These are phyloP conservation scores for Isabelozyma pseudorhagii DNA, from an alignment of 805 yeast genomes.

Conservation along the genomic window DNA sequence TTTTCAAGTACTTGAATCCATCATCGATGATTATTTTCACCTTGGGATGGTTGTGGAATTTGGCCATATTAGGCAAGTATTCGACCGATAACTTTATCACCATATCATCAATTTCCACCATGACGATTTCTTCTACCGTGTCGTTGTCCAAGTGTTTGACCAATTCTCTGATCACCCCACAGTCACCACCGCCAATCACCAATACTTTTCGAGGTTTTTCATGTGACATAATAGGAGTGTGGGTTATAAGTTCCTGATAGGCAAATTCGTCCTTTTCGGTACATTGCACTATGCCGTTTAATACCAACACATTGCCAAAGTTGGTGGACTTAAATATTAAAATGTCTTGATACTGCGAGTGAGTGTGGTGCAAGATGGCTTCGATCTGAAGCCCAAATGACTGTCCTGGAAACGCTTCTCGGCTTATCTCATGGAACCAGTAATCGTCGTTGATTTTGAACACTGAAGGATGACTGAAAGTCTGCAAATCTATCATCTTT, in stretches of 20 bases:
- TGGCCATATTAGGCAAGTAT: conserved; percentile 76
- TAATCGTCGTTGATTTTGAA: conserved; percentile 20
- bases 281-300: conserved; percentile 88
- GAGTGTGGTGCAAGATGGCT: conserved; percentile 60
- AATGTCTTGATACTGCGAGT: conserved; percentile 77
- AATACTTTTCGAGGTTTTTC: conserved; percentile 70
- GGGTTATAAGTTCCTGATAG: conserved; percentile 89
- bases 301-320: conserved; percentile 84
- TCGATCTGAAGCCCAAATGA: conserved; percentile 67
- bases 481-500: conserved; percentile 8
- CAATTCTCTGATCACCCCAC: conserved; percentile 88
- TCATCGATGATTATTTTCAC: conserved; percentile 70
- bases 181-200: conserved; percentile 95
- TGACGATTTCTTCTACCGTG: conserved; percentile 58
- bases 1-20: conserved; percentile 74
- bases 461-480: conserved; percentile 27
- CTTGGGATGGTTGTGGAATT: conserved; percentile 57
- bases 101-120: conserved; percentile 87
- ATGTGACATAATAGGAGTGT: conserved; percentile 77
- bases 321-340: conserved; percentile 70
- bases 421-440: conserved; percentile 81
- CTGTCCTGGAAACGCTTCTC: conserved; percentile 82
- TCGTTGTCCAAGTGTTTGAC: conserved; percentile 60
- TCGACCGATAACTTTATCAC: conserved; percentile 71
- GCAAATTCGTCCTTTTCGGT: conserved; percentile 93